Conservation (phyloP, 163 green algal genomes). For the Scenedesmus sp. region DNA sequence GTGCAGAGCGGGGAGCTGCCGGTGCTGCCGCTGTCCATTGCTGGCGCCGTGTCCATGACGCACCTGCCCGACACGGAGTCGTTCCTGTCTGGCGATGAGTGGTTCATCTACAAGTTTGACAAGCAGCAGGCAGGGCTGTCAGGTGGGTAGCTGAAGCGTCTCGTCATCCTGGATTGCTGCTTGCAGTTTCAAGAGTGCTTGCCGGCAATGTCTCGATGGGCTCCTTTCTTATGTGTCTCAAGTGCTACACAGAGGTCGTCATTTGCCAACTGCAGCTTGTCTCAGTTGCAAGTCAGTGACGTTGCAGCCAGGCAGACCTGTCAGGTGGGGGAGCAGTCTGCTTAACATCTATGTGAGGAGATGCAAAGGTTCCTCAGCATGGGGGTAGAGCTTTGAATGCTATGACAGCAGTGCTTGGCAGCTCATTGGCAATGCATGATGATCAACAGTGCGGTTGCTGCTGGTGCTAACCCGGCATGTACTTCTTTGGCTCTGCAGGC, state of each 20-base stretch:
- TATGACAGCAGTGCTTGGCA: too few species aligned
- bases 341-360: too few species aligned
- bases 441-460: background rate
- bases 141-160: background rate
- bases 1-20: constrained; percentile 87
- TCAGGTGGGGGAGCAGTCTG: too few species aligned
- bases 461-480: background rate
- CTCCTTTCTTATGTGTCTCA: too few species aligned
- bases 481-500: constrained; percentile 62
- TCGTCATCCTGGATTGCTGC: background rate
- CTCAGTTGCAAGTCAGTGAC: too few species aligned
- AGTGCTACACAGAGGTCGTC: too few species aligned
- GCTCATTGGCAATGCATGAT: too few species aligned
- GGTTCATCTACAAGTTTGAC: constrained; percentile 94
- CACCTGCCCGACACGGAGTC: constrained; percentile 69
- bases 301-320: too few species aligned
- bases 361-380: too few species aligned
- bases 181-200: background rate
- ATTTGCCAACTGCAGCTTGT: too few species aligned
- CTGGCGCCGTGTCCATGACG: constrained; percentile 89
- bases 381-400: too few species aligned
- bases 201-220: background rate
- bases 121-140: constrained; percentile 70
- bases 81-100: constrained; percentile 79
- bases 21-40: constrained; percentile 93